Evolutionary conservation across 306 rosid species (phyloP).

Genomic region (Leucaena leucocephala): DNA sequence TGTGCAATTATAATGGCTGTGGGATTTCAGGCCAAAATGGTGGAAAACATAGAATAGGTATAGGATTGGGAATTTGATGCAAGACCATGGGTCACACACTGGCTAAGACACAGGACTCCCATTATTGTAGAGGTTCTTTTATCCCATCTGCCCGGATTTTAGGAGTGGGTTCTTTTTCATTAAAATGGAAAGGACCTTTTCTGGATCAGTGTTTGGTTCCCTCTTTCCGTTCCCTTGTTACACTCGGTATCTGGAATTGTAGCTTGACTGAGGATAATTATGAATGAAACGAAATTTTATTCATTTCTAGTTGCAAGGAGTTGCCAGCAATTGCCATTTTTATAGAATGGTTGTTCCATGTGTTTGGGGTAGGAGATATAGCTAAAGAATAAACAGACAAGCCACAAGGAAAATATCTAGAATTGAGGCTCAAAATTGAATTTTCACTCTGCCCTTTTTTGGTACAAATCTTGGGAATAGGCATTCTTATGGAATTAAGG

Average conservation of each 20-base stretch:
- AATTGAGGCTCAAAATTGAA: constrained; percentile 1
- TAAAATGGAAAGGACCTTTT: neutral
- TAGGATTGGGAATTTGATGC: neutral
- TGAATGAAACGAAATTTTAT: neutral
- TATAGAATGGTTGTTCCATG: neutral
- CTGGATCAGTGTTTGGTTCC: neutral
- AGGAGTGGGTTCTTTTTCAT: neutral
- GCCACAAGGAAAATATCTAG: neutral
- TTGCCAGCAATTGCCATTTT: neutral
- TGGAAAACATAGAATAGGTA: neutral
- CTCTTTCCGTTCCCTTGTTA: neutral
- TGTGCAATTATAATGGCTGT: neutral
- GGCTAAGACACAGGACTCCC: neutral
- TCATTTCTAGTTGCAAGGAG: neutral
- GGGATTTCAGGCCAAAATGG: neutral
- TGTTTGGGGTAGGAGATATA: neutral
- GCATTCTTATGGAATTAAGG: neutral
- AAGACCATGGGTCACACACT: neutral
- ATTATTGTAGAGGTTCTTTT: neutral
- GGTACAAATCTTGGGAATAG: neutral
- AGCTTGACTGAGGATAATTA: neutral
- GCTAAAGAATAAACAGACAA: neutral
- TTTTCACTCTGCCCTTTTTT: neutral
- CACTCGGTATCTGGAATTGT: neutral
- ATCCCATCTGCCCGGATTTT: neutral